A percentile compares a stretch with the other conserved stretches of the same genome.
Conservation (phyloP, 768 basidiomycete species). For the Dictyophora rubrovolvata region DNA sequence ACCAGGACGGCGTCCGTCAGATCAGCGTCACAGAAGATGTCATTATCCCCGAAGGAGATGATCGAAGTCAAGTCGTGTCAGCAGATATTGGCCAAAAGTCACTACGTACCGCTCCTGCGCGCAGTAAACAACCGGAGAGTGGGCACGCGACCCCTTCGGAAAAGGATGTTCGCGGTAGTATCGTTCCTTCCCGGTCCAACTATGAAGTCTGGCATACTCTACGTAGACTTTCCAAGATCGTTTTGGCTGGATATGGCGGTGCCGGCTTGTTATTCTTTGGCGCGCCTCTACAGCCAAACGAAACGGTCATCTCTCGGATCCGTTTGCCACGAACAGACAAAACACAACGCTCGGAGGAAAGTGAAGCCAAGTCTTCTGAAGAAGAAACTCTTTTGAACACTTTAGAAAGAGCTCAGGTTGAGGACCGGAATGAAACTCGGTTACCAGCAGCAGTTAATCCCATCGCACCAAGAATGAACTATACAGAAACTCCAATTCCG, state of each 20-base stretch:
- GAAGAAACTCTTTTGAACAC: slow-evolving; percentile 54
- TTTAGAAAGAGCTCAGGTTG: slow-evolving; percentile 61
- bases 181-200: slow-evolving; percentile 18
- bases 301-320: slow-evolving; percentile 14
- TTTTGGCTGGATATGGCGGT: slow-evolving; percentile 77
- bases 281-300: slow-evolving; percentile 28
- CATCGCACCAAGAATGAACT: too few relatives aligned
- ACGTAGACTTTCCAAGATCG: slow-evolving; percentile 74
- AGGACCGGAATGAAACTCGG: slow-evolving; percentile 17
- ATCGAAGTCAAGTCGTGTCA: slow-evolving; percentile 62
- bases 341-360: slow-evolving; percentile 15
- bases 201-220: slow-evolving; percentile 56
- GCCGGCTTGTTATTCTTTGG: slow-evolving; percentile 77
- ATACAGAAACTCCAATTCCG: not conserved
- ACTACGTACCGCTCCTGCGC: not conserved
- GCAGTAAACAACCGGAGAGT: not conserved
- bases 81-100: slow-evolving; percentile 65
- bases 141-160: not conserved
- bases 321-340: slow-evolving; percentile 19
- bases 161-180: slow-evolving; percentile 7
- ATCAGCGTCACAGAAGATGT: slow-evolving; percentile 66
- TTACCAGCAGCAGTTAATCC: too few relatives aligned
- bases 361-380: slow-evolving; percentile 29
- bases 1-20: slow-evolving; percentile 29
- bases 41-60: slow-evolving; percentile 43